These are phyloP conservation scores for Trichosporon coremiiforme DNA, from an alignment of 1,284 basidiomycete species.

Conservation along the genomic window DNA sequence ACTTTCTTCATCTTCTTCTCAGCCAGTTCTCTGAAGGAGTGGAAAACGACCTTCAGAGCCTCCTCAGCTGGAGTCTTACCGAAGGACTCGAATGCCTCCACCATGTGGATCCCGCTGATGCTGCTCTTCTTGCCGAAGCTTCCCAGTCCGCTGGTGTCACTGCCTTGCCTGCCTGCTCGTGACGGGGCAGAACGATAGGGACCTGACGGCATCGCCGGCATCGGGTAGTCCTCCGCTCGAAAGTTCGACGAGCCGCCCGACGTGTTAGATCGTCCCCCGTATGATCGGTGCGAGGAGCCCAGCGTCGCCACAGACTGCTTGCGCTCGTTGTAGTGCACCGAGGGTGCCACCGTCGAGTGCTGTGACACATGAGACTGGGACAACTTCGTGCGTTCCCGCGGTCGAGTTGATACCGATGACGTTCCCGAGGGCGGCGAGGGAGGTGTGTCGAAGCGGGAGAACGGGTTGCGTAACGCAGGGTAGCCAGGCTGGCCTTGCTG, in stretches of 20 bases:
- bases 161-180: slow-evolving; percentile 44
- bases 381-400: slow-evolving; percentile 6
- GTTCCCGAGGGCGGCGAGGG: slow-evolving; percentile 35
- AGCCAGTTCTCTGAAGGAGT: slow-evolving; percentile 74
- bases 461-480: slow-evolving; percentile 54
- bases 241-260: slow-evolving; percentile 50
- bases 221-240: slow-evolving; percentile 44
- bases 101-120: slow-evolving; percentile 37
- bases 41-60: slow-evolving; percentile 81
- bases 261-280: slow-evolving; percentile 44
- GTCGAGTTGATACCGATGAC: slow-evolving; percentile 13
- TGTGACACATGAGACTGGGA: slow-evolving; percentile 18
- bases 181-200: slow-evolving; percentile 43
- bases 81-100: slow-evolving; percentile 37
- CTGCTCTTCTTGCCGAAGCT: slow-evolving; percentile 38
- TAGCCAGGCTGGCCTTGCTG: slow-evolving; percentile 37
- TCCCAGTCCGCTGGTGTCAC: slow-evolving; percentile 47
- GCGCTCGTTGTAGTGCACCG: slow-evolving; percentile 32
- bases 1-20: slow-evolving; percentile 76
- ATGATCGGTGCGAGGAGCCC: slow-evolving; percentile 43
- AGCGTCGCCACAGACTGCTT: slow-evolving; percentile 44
- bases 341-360: slow-evolving; percentile 17
- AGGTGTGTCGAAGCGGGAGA: slow-evolving; percentile 45
- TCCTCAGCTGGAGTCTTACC: slow-evolving; percentile 74
- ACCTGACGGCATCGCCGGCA: slow-evolving; percentile 48